phyloP scores from a whole-genome alignment of 164 flowering plant species.

The Chimonanthus praecox region DNA sequence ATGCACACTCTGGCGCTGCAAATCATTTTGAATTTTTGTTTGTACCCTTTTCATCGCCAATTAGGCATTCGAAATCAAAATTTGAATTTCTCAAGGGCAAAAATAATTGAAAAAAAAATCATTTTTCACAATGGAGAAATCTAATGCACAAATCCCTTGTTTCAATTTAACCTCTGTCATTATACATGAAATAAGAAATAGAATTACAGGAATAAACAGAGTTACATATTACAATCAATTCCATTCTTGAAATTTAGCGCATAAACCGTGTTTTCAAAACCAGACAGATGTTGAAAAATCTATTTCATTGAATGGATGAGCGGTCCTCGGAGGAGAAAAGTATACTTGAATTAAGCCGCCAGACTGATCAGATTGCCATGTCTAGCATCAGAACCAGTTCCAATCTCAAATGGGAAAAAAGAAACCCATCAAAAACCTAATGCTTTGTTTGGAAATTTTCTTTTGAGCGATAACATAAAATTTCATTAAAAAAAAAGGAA shows the following conservation, averaged over 20 bases:
- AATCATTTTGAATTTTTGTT: too few species aligned
- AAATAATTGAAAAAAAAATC: too few species aligned
- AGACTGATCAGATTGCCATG: not conserved
- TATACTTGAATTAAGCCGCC: not conserved
- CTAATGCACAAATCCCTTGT: not conserved
- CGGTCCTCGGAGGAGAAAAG: not conserved
- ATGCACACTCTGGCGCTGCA: too few species aligned
- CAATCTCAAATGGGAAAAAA: not conserved
- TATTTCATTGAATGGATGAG: not conserved
- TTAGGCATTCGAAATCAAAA: too few species aligned
- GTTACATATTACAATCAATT: not conserved
- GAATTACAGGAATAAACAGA: not conserved
- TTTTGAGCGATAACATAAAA: too few species aligned
- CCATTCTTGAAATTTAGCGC: not conserved
- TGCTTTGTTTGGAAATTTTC: too few species aligned
- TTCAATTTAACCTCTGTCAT: not conserved
- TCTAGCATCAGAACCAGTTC: not conserved
- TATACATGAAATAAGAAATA: too few species aligned
- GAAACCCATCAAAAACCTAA: too few species aligned
- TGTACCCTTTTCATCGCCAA: not conserved
- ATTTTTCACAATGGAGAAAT: not conserved
- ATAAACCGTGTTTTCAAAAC: not conserved
- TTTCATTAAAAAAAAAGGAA: too few species aligned
- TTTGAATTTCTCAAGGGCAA: too few species aligned
- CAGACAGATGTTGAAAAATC: not conserved